Base-by-base conservation (phyloP, 495 filamentous ascomycete species). In the Friedmanniomyces endolithicus region DNA sequence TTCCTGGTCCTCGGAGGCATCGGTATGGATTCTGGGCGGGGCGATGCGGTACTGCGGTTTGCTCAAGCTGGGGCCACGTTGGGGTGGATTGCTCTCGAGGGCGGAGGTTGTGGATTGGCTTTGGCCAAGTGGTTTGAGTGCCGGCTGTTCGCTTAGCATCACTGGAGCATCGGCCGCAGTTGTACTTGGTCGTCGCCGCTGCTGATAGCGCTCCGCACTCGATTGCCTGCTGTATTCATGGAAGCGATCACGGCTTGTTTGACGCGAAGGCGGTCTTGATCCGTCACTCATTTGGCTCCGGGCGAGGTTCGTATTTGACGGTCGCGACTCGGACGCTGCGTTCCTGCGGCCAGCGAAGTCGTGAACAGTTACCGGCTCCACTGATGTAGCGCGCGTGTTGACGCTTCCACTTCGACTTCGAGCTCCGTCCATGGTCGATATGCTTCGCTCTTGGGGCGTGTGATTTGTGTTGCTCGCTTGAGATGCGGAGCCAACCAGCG, bases 1-100 rank as follows among this genome's bases (percentile, higher is more conserved):
- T 65, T 94, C 87, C 64, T 94, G 84, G 65, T 90, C 85, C 14
- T 63, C 56, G 8, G 46, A 52, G 11, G 61, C 48, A 35, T 57
- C 57, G 17, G 44, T 54, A 33, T 57, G 53, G 9, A 63, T 50
- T 47, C 58, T 62, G 16, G 59, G 59, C 9, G 59, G 50, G 3
- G 44, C 59, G 46, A 58, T 58, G 51, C 55, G 34, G 39, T 55
- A 52, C 44, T 58, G 55, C 11, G 59, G 41, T 41, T 23, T 37
- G 34, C 52, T 39, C 12, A 62, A 27, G 35, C 58, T 58, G 9
- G 56, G 53, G 0, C 31, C 50, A 12, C 41, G 45, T 34, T 59
- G 59, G 7, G 48, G 50, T 33, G 46, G 49, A 37, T 57, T 52
- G 9, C 31, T 29, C 40, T 52, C 62, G n/a, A 47, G 25, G n/a